Percentiles rank a stretch among this genome's conserved stretches.
phyloP scores from a whole-genome alignment of 1,284 basidiomycete genomes.

The Ceratobasidium sp. region DNA sequence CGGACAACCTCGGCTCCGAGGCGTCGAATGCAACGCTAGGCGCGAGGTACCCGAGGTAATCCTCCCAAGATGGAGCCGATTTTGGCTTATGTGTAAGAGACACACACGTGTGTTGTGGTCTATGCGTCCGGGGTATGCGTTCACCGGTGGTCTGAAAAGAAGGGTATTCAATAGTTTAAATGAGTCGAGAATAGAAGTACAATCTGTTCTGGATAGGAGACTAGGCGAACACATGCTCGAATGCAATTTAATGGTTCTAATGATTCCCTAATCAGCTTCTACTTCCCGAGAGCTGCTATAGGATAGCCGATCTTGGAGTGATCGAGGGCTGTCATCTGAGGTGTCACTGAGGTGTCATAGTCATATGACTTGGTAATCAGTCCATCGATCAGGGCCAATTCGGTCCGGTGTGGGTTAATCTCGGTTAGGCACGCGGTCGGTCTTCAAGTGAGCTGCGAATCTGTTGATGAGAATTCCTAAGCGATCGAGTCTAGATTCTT shows the following conservation, averaged over 20 bases:
- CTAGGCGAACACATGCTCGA: neutral
- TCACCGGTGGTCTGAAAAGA: neutral
- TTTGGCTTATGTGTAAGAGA: neutral
- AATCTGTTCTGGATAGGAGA: neutral
- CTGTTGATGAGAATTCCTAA: neutral
- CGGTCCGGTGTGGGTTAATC: neutral
- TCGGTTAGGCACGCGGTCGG: neutral
- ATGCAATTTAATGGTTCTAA: neutral
- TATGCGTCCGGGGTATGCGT: neutral
- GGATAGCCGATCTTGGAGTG: neutral
- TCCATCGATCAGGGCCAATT: conserved; percentile 4
- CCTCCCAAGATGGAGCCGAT: neutral
- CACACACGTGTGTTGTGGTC: neutral
- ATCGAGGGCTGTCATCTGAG: conserved; percentile 10
- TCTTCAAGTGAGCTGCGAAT: neutral
- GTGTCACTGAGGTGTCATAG: neutral
- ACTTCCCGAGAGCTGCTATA: neutral
- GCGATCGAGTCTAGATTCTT: neutral
- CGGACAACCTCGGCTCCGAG: neutral
- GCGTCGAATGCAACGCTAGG: neutral
- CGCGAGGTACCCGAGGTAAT: conserved; percentile 4
- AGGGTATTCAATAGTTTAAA: neutral
- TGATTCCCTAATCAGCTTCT: neutral
- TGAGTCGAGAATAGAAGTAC: conserved; percentile 7
- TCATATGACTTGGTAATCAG: conserved; percentile 7